Evolutionary conservation across 1,284 basidiomycete genomes (phyloP).

Genomic region (Thelephora terrestris): DNA sequence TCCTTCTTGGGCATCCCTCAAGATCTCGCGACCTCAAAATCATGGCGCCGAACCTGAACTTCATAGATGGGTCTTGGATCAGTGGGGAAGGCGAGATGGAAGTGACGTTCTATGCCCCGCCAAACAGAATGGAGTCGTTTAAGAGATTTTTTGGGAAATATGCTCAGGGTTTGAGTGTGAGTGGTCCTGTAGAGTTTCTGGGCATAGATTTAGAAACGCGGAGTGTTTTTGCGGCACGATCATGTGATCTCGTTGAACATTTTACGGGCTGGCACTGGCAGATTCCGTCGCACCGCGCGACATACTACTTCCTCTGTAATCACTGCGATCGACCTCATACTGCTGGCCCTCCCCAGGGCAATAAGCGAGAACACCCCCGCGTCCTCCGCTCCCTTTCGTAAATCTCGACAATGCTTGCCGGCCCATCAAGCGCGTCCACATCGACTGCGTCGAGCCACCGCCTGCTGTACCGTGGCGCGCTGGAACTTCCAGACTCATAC

Average conservation of each 20-base stretch:
- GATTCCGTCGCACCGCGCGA: no score
- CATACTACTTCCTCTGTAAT: no score
- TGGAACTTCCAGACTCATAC: conserved; percentile 65
- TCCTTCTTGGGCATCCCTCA: conserved; percentile 9
- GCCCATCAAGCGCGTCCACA: no score
- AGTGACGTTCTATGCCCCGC: conserved; percentile 7
- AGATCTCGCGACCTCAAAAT: conserved; percentile 11
- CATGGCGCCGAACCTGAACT: conserved; percentile 10
- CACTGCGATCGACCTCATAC: no score
- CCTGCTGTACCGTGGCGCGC: conserved; percentile 63
- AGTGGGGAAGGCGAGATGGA: conserved; percentile 6
- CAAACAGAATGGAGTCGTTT: neutral
- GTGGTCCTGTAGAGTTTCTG: neutral
- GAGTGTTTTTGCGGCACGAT: no score
- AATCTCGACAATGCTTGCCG: no score
- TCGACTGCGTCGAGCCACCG: conserved; percentile 23
- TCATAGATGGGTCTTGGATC: conserved; percentile 8
- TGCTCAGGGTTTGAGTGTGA: neutral
- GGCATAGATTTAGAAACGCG: no score
- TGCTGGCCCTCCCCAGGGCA: no score
- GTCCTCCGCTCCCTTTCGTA: no score
- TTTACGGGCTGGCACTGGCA: no score
- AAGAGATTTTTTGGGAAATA: neutral
- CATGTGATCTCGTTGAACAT: no score
- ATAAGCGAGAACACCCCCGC: no score